Conservation (phyloP, 1,284 basidiomycete genomes). For the Austroboletus novae-zelandiae region DNA sequence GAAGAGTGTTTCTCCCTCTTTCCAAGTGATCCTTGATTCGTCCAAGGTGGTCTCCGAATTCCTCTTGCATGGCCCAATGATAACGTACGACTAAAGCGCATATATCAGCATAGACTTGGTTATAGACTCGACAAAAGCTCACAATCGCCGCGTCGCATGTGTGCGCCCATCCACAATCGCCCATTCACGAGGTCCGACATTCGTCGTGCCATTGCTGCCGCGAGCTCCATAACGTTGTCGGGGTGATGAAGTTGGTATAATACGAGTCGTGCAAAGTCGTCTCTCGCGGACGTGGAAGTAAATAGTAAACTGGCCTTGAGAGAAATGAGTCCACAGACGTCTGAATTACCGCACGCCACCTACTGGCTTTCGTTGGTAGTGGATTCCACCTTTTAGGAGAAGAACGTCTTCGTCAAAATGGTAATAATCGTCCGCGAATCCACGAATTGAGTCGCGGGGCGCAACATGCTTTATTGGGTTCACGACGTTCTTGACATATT, state of each 20-base stretch:
- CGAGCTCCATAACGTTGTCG: conserved; percentile 33
- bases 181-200: conserved; percentile 38
- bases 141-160: conserved; percentile 51
- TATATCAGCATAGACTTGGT: conserved; percentile 22
- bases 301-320: conserved; percentile 41
- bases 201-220: conserved; percentile 32
- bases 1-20: conserved; percentile 33
- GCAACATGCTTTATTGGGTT: conserved; percentile 39
- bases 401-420: conserved; percentile 37
- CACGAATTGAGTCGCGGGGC: conserved; percentile 35
- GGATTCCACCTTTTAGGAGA: conserved; percentile 43
- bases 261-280: conserved; percentile 36
- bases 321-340: conserved; percentile 27
- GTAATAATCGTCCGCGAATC: conserved; percentile 41
- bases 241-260: conserved; percentile 35
- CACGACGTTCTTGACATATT: conserved; percentile 44
- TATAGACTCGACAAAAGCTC: conserved; percentile 16
- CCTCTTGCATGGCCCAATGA: conserved; percentile 38
- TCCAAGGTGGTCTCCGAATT: conserved; percentile 36
- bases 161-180: conserved; percentile 45
- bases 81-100: conserved; percentile 28
- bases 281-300: conserved; percentile 31
- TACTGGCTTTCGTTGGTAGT: conserved; percentile 45
- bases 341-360: conserved; percentile 10
- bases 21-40: conserved; percentile 37